Conservation (phyloP, 441 rosid genomes). For the Gossypium davidsonii region DNA sequence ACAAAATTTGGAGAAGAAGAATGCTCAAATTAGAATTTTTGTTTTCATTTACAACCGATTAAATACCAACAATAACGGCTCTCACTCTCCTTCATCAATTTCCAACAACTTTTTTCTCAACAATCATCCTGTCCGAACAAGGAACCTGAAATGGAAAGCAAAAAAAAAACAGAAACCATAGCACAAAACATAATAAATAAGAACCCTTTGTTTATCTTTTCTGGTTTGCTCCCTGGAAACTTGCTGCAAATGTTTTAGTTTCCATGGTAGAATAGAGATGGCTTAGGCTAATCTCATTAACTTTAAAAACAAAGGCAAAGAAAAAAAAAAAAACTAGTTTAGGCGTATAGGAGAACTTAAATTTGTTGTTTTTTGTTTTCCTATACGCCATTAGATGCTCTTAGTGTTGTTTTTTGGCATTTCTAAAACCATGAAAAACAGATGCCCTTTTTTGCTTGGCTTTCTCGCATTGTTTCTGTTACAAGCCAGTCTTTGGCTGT, state of each 20-base stretch:
- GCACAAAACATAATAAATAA: slow-evolving; percentile 17
- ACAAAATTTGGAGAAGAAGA: neutral
- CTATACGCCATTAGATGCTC: slow-evolving; percentile 20
- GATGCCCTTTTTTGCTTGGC: slow-evolving; percentile 13
- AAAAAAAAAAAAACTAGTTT: neutral
- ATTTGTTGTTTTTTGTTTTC: too few relatives aligned
- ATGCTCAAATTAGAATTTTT: too few relatives aligned
- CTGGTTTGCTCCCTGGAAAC: slow-evolving; percentile 43
- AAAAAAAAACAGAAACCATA: slow-evolving; percentile 1
- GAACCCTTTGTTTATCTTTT: slow-evolving; percentile 18
- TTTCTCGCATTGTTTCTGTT: slow-evolving; percentile 19
- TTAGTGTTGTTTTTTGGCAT: neutral
- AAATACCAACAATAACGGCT: neutral
- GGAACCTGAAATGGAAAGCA: neutral
- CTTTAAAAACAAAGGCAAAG: neutral
- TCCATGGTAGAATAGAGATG: slow-evolving; percentile 21
- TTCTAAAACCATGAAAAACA: slow-evolving; percentile 27
- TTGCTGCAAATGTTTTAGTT: slow-evolving; percentile 11
- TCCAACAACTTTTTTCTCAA: slow-evolving; percentile 29
- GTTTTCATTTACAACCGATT: slow-evolving; percentile 14
- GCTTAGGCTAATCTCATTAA: slow-evolving; percentile 13
- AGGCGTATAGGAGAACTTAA: neutral
- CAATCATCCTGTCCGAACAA: slow-evolving; percentile 11
- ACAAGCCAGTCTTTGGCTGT: slow-evolving; percentile 21
- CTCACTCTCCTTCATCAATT: slow-evolving; percentile 36